Conservation (phyloP, 1,139 yeast genomes). For the Debaryomycetaceae sp. region DNA sequence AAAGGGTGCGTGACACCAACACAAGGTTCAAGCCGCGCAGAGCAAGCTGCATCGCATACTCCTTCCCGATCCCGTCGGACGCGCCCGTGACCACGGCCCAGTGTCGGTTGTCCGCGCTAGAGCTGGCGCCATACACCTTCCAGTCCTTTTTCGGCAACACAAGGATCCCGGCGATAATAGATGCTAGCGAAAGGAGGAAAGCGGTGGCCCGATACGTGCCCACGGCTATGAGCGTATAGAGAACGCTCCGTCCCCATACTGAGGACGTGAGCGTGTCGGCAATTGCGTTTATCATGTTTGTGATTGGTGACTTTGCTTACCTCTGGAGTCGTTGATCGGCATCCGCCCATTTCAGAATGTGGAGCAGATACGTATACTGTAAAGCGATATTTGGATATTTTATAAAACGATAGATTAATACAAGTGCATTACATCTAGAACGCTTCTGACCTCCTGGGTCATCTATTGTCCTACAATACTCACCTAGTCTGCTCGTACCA, state of each 20-base stretch:
- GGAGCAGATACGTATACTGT: too few species aligned
- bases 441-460: too few species aligned
- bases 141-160: constrained; percentile 56
- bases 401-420: too few species aligned
- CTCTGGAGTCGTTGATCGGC: too few species aligned
- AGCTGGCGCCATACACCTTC: constrained; percentile 55
- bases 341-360: too few species aligned
- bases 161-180: constrained; percentile 46
- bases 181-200: constrained; percentile 23
- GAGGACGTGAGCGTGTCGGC: too few species aligned
- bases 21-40: constrained; percentile 72
- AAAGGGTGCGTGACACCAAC: constrained; percentile 72
- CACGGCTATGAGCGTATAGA: constrained; percentile 28
- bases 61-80: constrained; percentile 95
- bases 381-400: too few species aligned
- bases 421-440: too few species aligned
- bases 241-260: constrained; percentile 14
- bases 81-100: constrained; percentile 98
- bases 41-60: constrained; percentile 80
- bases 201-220: constrained; percentile 43
- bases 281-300: too few species aligned
- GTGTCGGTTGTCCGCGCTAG: constrained; percentile 19
- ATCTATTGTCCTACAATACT: too few species aligned
- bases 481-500: too few species aligned
- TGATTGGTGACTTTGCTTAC: too few species aligned